Percentiles rank a stretch among this genome's conserved stretches.
phyloP scores from a whole-genome alignment of 805 yeast species.

The Candida mattraensis region DNA sequence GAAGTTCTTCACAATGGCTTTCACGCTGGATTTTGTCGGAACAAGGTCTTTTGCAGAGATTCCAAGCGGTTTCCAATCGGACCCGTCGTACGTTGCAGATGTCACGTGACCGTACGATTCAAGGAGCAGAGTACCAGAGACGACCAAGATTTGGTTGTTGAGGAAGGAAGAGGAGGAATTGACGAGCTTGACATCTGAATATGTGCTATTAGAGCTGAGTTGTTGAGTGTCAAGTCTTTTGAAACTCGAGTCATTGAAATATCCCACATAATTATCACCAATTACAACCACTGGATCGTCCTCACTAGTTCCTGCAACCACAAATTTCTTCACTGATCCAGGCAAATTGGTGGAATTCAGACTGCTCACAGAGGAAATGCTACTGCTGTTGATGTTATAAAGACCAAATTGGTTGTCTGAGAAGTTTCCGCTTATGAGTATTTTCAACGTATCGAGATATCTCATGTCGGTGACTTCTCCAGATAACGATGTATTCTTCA shows the following conservation, averaged over 20 bases:
- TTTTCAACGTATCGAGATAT: constrained; percentile 40
- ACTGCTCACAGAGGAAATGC: constrained; percentile 16
- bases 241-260: constrained; percentile 52
- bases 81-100: constrained; percentile 66
- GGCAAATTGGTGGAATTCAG: constrained; percentile 27
- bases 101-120: constrained; percentile 54
- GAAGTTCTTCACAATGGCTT: constrained; percentile 33
- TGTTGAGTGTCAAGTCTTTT: constrained; percentile 38
- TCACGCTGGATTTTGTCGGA: constrained; percentile 23
- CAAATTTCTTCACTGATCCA: constrained; percentile 32
- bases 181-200: constrained; percentile 40
- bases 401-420: constrained; percentile 45
- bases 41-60: constrained; percentile 39
- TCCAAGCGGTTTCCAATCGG: constrained; percentile 63
- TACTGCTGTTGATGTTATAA: constrained; percentile 49
- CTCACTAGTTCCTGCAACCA: constrained; percentile 23
- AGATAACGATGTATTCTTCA: constrained; percentile 27
- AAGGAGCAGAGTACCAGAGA: constrained; percentile 57
- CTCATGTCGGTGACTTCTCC: constrained; percentile 59
- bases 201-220: constrained; percentile 31
- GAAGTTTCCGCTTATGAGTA: constrained; percentile 54
- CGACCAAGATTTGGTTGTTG: constrained; percentile 46
- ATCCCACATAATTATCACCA: constrained; percentile 40
- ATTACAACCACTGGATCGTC: constrained; percentile 42
- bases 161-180: constrained; percentile 40